Conservation (phyloP, 192 early-diverging fungal species). For the Coemansia sp. region DNA sequence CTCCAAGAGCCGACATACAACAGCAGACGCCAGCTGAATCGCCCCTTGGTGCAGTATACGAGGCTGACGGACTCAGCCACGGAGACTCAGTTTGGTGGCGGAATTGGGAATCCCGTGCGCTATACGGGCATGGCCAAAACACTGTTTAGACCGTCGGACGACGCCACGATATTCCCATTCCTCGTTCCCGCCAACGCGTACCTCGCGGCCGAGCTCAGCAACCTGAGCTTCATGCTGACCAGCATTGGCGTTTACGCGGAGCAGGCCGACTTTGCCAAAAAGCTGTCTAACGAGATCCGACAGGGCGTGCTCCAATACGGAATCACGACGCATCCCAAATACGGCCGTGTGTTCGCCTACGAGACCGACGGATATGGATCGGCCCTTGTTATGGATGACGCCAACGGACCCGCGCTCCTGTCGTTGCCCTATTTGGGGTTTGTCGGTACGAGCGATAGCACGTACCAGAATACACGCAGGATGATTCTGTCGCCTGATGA, state of each 20-base stretch:
- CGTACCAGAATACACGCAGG: slow-evolving; percentile 60
- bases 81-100: slow-evolving; percentile 48
- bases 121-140: slow-evolving; percentile 47
- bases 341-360: slow-evolving; percentile 63
- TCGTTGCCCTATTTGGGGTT: slow-evolving; percentile 65
- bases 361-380: slow-evolving; percentile 75
- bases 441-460: slow-evolving; percentile 41
- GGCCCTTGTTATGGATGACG: slow-evolving; percentile 67
- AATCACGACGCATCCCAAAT: slow-evolving; percentile 51
- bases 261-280: slow-evolving; percentile 41
- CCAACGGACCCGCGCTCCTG: slow-evolving; percentile 65
- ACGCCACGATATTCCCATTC: slow-evolving; percentile 45
- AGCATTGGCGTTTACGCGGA: slow-evolving; percentile 18
- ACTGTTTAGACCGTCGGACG: slow-evolving; percentile 46
- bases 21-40: slow-evolving; percentile 7
- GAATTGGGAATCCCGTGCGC: slow-evolving; percentile 38
- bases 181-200: slow-evolving; percentile 54
- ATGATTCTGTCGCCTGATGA: slow-evolving; percentile 57
- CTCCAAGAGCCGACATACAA: slow-evolving; percentile 46
- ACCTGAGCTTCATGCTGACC: slow-evolving; percentile 49
- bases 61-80: slow-evolving; percentile 23
- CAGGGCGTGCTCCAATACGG: slow-evolving; percentile 56
- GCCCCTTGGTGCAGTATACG: slow-evolving; percentile 11
- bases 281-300: slow-evolving; percentile 52
- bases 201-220: slow-evolving; percentile 57